These are phyloP conservation scores for Cyamopsis tetragonoloba DNA, from an alignment of 306 rosid genomes.

Conservation along the genomic window DNA sequence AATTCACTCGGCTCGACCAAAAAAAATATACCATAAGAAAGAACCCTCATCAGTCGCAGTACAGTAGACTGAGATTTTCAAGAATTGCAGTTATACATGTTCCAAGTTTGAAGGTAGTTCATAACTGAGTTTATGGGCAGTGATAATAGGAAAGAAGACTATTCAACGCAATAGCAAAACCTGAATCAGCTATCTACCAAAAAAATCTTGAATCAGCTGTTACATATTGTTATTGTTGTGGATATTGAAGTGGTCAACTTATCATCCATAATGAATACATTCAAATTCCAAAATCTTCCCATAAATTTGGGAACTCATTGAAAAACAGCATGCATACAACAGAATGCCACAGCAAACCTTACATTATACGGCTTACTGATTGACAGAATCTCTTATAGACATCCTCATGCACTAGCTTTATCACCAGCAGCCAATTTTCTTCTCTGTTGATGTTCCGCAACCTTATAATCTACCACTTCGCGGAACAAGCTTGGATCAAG, in stretches of 20 bases:
- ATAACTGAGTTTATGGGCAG: neutral
- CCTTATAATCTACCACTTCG: constrained; percentile 90
- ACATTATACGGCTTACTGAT: constrained; percentile 10
- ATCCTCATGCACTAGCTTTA: constrained; percentile 35
- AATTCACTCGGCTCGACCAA: too few species aligned
- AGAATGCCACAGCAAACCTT: constrained; percentile 16
- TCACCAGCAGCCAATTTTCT: constrained; percentile 61
- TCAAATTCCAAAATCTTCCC: constrained; percentile 53
- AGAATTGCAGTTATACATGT: too few species aligned
- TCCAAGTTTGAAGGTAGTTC: too few species aligned
- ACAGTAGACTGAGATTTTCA: neutral
- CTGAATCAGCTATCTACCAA: constrained; percentile 19
- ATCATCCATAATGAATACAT: constrained; percentile 13
- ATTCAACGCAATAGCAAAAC: neutral
- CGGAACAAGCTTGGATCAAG: constrained; percentile 76
- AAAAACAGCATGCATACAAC: constrained; percentile 30
- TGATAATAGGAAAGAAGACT: neutral
- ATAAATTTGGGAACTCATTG: constrained; percentile 38
- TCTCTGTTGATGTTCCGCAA: constrained; percentile 95
- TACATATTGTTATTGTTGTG: neutral
- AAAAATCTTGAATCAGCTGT: constrained; percentile 18
- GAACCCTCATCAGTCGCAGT: neutral
- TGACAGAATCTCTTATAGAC: constrained; percentile 11
- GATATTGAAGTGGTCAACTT: neutral
- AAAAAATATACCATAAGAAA: neutral